These are phyloP conservation scores for Claviceps fusiformis DNA, from an alignment of 2,329 filamentous ascomycete genomes.

Conservation along the genomic window DNA sequence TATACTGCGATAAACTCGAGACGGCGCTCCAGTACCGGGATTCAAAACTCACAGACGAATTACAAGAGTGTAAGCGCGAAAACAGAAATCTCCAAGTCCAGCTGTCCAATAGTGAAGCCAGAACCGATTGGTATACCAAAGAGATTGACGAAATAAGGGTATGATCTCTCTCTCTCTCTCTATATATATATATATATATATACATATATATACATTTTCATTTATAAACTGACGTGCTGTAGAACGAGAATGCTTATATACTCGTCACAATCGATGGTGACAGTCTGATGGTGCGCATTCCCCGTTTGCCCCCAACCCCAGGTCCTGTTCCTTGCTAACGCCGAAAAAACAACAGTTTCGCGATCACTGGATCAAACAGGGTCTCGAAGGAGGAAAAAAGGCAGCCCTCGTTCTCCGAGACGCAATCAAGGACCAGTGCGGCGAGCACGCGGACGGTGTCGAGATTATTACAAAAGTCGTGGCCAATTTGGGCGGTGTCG, in stretches of 20 bases:
- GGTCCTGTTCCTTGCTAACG: conserved; percentile 3
- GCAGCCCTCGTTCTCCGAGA: conserved; percentile 36
- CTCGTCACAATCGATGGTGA: conserved; percentile 50
- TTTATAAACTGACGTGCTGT: neutral
- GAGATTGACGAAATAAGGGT: conserved; percentile 35
- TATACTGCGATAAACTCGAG: conserved; percentile 28
- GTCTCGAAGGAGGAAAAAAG: conserved; percentile 39
- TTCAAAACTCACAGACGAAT: conserved; percentile 23
- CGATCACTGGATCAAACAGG: conserved; percentile 38
- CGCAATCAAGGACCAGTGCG: conserved; percentile 33
- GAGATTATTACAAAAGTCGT: conserved; percentile 44
- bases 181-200: neutral
- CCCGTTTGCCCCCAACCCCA: neutral
- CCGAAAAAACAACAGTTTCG: conserved; percentile 34
- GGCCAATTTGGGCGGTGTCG: conserved; percentile 38
- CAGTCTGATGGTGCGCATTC: conserved; percentile 37
- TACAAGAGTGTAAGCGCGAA: conserved; percentile 34
- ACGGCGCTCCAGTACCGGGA: conserved; percentile 30
- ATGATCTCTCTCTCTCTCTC: conserved; percentile 7
- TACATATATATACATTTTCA: no score
- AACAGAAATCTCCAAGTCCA: conserved; percentile 37
- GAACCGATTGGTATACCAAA: conserved; percentile 20
- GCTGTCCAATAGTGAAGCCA: conserved; percentile 25
- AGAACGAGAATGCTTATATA: conserved; percentile 46
- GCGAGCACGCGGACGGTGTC: conserved; percentile 29